These are phyloP conservation scores for Hortiboletus flavorubellus DNA, from an alignment of 768 basidiomycete species.

Conservation along the genomic window DNA sequence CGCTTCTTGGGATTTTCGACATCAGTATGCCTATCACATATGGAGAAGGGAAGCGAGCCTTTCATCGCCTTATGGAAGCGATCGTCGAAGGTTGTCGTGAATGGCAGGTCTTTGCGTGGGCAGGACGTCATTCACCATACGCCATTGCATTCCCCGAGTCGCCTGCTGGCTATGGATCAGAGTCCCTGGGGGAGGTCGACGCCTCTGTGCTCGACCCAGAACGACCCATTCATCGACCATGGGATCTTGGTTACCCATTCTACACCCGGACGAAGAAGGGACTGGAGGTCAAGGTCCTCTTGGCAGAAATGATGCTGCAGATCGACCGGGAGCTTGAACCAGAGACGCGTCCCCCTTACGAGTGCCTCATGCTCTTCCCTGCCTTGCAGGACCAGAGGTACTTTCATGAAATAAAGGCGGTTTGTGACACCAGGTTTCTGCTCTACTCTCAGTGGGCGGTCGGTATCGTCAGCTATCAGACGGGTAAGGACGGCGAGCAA, in stretches of 20 bases:
- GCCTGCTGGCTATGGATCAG: neutral
- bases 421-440: constrained; percentile 4
- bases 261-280: constrained; percentile 2
- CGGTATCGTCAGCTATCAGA: constrained; percentile 8
- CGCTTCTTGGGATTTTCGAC: constrained; percentile 8
- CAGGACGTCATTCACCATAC: constrained; percentile 5
- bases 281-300: constrained; percentile 4
- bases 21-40: constrained; percentile 6
- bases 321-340: neutral
- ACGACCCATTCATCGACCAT: constrained; percentile 6
- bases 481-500: neutral
- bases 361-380: neutral
- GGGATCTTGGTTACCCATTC: constrained; percentile 5
- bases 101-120: constrained; percentile 10
- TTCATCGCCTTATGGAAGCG: constrained; percentile 8
- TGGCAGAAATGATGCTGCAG: constrained; percentile 8
- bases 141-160: constrained; percentile 5
- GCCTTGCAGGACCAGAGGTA: neutral
- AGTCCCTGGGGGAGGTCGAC: neutral
- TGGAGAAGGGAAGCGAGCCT: constrained; percentile 11
- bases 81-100: constrained; percentile 7
- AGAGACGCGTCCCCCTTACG: neutral
- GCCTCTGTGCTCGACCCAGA: neutral
- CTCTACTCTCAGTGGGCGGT: constrained; percentile 5
- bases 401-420: neutral